phyloP scores from a whole-genome alignment of 768 basidiomycete genomes.

The Tricholoma flavovirens region DNA sequence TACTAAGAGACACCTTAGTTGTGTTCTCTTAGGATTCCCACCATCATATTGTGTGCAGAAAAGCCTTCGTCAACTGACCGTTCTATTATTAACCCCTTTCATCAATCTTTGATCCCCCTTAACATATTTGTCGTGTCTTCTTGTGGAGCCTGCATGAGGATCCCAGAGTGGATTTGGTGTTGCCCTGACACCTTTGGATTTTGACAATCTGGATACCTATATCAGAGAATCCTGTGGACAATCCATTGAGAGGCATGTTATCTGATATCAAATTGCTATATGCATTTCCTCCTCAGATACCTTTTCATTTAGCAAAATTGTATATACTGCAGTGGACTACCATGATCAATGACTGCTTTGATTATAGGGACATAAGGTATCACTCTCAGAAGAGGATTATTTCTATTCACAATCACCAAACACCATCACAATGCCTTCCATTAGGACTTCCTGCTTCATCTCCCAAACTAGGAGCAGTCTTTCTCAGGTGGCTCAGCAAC shows the following conservation, averaged over 20 bases:
- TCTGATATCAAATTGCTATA: background rate
- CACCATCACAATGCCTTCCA: background rate
- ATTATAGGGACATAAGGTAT: background rate
- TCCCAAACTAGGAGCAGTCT: background rate
- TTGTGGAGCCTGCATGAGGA: too few species aligned
- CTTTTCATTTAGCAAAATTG: background rate
- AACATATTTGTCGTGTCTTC: too few species aligned
- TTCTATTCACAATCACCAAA: background rate
- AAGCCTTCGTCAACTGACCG: too few species aligned
- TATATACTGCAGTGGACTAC: background rate
- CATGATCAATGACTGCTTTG: background rate
- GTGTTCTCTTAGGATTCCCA: too few species aligned
- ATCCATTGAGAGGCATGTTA: background rate
- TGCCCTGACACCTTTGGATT: conserved; percentile 1
- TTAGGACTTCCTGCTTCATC: background rate
- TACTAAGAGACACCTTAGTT: too few species aligned
- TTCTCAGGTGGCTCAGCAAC: background rate
- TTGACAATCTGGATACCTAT: background rate
- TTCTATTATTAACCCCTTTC: too few species aligned
- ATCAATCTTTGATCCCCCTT: too few species aligned
- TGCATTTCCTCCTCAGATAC: background rate
- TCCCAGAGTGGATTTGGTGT: too few species aligned
- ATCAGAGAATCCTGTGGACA: background rate
- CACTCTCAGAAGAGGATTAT: too few species aligned
- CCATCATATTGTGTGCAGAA: too few species aligned